These are phyloP conservation scores for Sarocladiaceae sp. DNA, from an alignment of 2,329 filamentous ascomycete genomes.

Conservation along the genomic window DNA sequence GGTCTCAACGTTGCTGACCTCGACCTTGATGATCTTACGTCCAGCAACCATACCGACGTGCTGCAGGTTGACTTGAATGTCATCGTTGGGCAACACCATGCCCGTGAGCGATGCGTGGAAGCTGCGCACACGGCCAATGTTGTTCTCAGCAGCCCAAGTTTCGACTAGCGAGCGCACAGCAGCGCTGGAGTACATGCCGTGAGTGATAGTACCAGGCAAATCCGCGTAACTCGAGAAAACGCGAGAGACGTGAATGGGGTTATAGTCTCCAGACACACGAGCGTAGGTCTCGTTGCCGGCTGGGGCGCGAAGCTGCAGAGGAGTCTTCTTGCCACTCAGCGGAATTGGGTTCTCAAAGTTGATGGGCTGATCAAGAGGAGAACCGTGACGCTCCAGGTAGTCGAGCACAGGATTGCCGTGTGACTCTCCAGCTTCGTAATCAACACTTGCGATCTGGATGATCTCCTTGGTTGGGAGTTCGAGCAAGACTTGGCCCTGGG, in stretches of 20 bases:
- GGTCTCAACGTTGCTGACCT: slow-evolving; percentile 90
- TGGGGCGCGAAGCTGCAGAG: slow-evolving; percentile 82
- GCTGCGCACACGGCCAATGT: slow-evolving; percentile 92
- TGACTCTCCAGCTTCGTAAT: slow-evolving; percentile 87
- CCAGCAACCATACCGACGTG: slow-evolving; percentile 97
- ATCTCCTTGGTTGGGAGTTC: slow-evolving; percentile 96
- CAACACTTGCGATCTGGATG: slow-evolving; percentile 94
- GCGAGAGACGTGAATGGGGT: slow-evolving; percentile 96
- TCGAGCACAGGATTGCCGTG: slow-evolving; percentile 97
- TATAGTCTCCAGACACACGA: slow-evolving; percentile 95
- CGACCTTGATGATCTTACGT: slow-evolving; percentile 99
- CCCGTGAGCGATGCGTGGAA: slow-evolving; percentile 97
- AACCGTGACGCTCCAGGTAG: slow-evolving; percentile 87
- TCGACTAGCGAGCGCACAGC: slow-evolving; percentile 94
- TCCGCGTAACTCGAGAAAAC: slow-evolving; percentile 96
- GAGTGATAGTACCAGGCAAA: slow-evolving; percentile 93
- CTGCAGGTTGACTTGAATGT: slow-evolving; percentile 90
- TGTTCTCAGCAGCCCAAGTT: slow-evolving; percentile 99
- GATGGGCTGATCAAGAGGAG: slow-evolving; percentile 91
- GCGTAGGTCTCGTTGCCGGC: slow-evolving; percentile 98
- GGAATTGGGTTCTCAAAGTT: slow-evolving; percentile 98
- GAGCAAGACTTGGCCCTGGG: slow-evolving; percentile 84
- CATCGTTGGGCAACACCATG: slow-evolving; percentile 97
- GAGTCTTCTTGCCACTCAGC: slow-evolving; percentile 88
- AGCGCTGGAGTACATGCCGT: slow-evolving; percentile 99